These are phyloP conservation scores for Arabidopsis suecica DNA, from an alignment of 345 rosid species.

Conservation along the genomic window DNA sequence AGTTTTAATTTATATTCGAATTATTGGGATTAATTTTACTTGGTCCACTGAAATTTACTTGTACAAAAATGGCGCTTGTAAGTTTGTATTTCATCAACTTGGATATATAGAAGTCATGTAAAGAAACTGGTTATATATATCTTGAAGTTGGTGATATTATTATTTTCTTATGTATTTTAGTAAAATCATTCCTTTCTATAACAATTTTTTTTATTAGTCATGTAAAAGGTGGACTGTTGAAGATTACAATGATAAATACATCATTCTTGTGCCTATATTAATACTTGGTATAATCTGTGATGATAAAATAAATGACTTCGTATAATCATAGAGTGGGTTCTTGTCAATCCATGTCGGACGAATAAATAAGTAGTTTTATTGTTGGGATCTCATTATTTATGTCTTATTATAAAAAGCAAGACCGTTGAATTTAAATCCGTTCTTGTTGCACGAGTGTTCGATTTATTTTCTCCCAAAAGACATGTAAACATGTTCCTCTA, in stretches of 20 bases:
- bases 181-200: not conserved
- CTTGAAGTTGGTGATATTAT: too few relatives aligned
- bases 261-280: not conserved
- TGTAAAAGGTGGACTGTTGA: not conserved
- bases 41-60: not conserved
- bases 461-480: not conserved
- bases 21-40: too few relatives aligned
- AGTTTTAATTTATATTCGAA: too few relatives aligned
- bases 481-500: not conserved
- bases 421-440: slow-evolving; percentile 30
- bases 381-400: slow-evolving; percentile 32
- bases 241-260: slow-evolving; percentile 12
- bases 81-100: too few relatives aligned
- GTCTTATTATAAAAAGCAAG: slow-evolving; percentile 33
- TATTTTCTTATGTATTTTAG: too few relatives aligned
- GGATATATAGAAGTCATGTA: too few relatives aligned
- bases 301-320: slow-evolving; percentile 11
- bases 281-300: slow-evolving; percentile 8
- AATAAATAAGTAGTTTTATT: slow-evolving; percentile 27
- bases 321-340: slow-evolving; percentile 38
- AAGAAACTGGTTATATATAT: too few relatives aligned
- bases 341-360: slow-evolving; percentile 39
- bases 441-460: slow-evolving; percentile 36
- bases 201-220: not conserved
- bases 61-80: too few relatives aligned